Evolutionary conservation across 106 monocot genomes (phyloP).

Genomic region (Triglochin maritima): DNA sequence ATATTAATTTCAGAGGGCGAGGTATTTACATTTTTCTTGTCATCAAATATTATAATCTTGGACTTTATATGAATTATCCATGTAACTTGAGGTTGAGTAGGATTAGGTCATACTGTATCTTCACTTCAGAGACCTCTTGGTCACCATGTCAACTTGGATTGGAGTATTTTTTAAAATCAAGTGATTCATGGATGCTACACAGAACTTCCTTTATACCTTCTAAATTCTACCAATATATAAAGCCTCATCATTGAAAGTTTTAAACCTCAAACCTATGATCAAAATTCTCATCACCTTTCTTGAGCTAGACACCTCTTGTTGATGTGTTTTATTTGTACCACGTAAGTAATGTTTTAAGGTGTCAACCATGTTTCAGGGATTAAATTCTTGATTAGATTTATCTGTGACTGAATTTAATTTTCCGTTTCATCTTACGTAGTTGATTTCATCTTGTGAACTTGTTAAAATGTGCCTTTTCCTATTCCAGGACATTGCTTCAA

Average conservation of each 20-base stretch:
- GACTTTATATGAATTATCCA: background rate
- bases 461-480: background rate
- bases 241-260: too few species aligned
- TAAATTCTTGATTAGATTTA: too few species aligned
- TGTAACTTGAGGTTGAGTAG: background rate
- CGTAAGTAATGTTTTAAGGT: too few species aligned
- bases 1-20: constrained; percentile 48
- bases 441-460: background rate
- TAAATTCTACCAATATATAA: too few species aligned
- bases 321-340: background rate
- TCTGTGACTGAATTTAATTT: background rate
- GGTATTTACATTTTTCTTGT: constrained; percentile 18
- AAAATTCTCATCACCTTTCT: too few species aligned
- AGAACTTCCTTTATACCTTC: too few species aligned
- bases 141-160: background rate
- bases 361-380: too few species aligned
- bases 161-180: background rate
- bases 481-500: constrained; percentile 41
- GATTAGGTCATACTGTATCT: background rate
- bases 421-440: background rate
- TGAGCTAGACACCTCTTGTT: too few species aligned
- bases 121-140: background rate
- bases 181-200: too few species aligned
- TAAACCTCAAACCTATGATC: too few species aligned
- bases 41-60: background rate